Evolutionary conservation across 352 stramenopile genomes (phyloP), one percentile per base, ranked within the genome.

Genomic region (Phytophthora sojae): DNA sequence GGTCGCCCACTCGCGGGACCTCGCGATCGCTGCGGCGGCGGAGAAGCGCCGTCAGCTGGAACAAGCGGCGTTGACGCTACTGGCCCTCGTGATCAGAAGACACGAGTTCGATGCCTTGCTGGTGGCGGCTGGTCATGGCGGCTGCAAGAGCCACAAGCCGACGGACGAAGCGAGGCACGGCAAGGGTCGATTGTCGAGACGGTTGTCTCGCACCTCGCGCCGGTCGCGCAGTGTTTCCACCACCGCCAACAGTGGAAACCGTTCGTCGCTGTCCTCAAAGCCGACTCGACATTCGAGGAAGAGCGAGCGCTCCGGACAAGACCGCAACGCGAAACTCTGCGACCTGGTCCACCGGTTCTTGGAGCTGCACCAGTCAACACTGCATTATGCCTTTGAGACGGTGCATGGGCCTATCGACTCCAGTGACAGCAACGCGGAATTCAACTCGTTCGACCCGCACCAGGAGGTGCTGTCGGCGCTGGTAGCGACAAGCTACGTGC

Each of bases 61-160:
- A 29, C 62, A 73, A n/a, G 59, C 80, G 2, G 67, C 71, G 23
- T 56, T 86, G 26, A 64, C 57, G 19, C 57, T 93, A 39, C 39
- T 89, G 8, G 54, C 71, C 12, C 50, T 84, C 23, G 76, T 92
- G 26, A 66, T 88, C 37, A 76, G 79, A 53, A 76, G 80, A 53
- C 73, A 78, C 14, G 82, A 91, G 61, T 82, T 93, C 54, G 86
- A 93, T 55, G 71, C 80, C 3, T 65, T 89, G 30, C 61, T 93
- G 49, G 76, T 91, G 58, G 71, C 82, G 2, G 69, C 82, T 29
- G 79, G 75, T 2, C 76, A 77, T 35, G 82, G 86, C 52, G 82
- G 76, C 14, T 93, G 86, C 64, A 81, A 79, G 42, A 59, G 52
- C 2, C 81, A 89, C 69, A 82, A 88, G 59, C 74, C 76, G 9